Base-by-base conservation (phyloP, 139 green algal genomes). In the Volvox reticuliferus region DNA sequence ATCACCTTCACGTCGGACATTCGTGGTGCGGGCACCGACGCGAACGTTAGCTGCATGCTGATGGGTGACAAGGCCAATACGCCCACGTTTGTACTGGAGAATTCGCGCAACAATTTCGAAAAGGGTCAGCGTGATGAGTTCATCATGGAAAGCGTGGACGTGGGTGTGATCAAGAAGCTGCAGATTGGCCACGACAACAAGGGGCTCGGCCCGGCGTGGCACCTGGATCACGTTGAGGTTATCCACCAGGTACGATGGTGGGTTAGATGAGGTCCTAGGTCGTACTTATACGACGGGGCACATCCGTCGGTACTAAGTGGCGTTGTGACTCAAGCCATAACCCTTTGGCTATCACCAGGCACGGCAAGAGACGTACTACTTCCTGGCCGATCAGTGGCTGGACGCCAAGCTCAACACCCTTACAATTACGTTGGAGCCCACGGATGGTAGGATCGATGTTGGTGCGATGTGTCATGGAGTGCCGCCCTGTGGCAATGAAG, bases 221-320 rank as follows among this genome's bases (percentile, higher is more conserved):
- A 95, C 61, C 88, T 96, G 62, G 89, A 93, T 24, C 90, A 94
- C 78, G 93, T 96, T 44, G 94, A 96, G 71, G 91, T 97, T 0
- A 79, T 93, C 75, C 87, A 93, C 67, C 92, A 93, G 88, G 79
- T 88, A 55, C 73, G 18, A 55, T 9, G 5, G 44, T 55, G 44
- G 44, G 44, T 55, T 55, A 14, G 44, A 55, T 55, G 9, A 55
- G 44, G 5, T 55, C 44, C 44, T n/a, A n/a, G 44, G 5, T 55
- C 44, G 44, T 55, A 55, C 44, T 5, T 55, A 9, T 55, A 55
- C 44, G 44, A 55, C 9, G 44, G 44, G n/a, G n/a, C n/a, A n/a
- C n/a, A n/a, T n/a, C n/a, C n/a, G n/a, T 55, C 44, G 44, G 44
- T 14, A 55, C 44, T 14, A 55, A 55, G 44, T 55, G 44, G 44